Conservation (phyloP, 257 asterid species). For the Ilex asprella region DNA sequence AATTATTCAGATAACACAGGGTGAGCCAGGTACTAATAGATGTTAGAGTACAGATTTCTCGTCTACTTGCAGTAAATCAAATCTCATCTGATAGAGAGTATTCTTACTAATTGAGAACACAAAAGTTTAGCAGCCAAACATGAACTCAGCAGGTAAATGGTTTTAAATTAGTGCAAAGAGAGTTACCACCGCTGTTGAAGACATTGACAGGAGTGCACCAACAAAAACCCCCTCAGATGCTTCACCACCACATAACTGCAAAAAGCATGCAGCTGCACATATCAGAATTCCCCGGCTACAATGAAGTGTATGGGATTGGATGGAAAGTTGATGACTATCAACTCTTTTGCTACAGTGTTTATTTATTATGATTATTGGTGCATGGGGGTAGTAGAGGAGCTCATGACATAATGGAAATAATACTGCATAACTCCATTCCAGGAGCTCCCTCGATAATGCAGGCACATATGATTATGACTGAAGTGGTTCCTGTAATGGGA, state of each 20-base stretch:
- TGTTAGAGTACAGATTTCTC: too few species aligned
- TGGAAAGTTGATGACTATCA: too few species aligned
- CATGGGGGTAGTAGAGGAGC: too few species aligned
- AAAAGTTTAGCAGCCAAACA: neutral
- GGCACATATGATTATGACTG: neutral
- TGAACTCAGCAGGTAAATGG: slow-evolving; percentile 9
- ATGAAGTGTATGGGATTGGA: neutral
- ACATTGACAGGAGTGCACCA: slow-evolving; percentile 86
- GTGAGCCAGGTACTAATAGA: too few species aligned
- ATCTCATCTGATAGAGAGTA: too few species aligned
- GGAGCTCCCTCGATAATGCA: neutral
- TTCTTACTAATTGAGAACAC: too few species aligned
- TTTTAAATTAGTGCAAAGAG: slow-evolving; percentile 13
- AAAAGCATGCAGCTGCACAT: slow-evolving; percentile 12
- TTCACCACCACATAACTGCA: slow-evolving; percentile 77
- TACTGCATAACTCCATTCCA: neutral
- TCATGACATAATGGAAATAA: neutral
- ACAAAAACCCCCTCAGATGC: slow-evolving; percentile 89
- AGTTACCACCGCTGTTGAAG: slow-evolving; percentile 86
- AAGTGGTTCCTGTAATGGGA: neutral
- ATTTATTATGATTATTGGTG: too few species aligned
- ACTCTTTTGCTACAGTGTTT: too few species aligned
- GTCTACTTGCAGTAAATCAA: too few species aligned
- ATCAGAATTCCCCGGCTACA: neutral
- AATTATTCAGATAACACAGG: too few species aligned